phyloP scores from a whole-genome alignment of 495 filamentous ascomycete species.

The Bacidia gigantensis region DNA sequence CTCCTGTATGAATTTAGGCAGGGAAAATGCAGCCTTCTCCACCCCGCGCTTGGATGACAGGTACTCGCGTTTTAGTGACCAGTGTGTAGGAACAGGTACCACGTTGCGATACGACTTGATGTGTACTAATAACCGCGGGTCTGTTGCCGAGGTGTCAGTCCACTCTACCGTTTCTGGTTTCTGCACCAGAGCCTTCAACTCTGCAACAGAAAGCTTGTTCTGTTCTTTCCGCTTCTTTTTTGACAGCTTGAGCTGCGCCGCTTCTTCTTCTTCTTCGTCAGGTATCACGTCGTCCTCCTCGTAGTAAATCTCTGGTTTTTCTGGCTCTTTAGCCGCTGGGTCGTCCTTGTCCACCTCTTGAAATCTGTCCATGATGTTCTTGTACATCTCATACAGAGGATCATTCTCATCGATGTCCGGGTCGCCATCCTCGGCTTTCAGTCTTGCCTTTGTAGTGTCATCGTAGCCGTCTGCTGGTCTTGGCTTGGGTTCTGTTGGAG shows the following conservation, averaged over 20 bases:
- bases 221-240: constrained; percentile 87
- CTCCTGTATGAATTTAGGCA: constrained; percentile 95
- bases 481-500: constrained; percentile 16
- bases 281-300: constrained; percentile 81
- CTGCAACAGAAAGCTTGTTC: constrained; percentile 85
- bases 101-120: constrained; percentile 94
- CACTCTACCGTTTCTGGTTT: constrained; percentile 94
- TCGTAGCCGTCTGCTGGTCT: constrained; percentile 9
- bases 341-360: constrained; percentile 43
- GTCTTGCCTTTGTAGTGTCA: constrained; percentile 8
- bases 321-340: constrained; percentile 46
- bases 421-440: constrained; percentile 24
- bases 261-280: constrained; percentile 60
- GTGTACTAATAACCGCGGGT: constrained; percentile 79
- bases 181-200: constrained; percentile 79
- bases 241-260: constrained; percentile 53
- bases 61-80: constrained; percentile 93
- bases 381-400: constrained; percentile 71
- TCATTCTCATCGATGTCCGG: constrained; percentile 46
- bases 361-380: constrained; percentile 65
- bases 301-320: constrained; percentile 79
- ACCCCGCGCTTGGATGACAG: constrained; percentile 90
- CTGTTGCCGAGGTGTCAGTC: constrained; percentile 88
- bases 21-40: constrained; percentile 81
- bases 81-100: constrained; percentile 85